Conservation (phyloP, 306 rosid species). For the Hippophae gyantsensis region DNA sequence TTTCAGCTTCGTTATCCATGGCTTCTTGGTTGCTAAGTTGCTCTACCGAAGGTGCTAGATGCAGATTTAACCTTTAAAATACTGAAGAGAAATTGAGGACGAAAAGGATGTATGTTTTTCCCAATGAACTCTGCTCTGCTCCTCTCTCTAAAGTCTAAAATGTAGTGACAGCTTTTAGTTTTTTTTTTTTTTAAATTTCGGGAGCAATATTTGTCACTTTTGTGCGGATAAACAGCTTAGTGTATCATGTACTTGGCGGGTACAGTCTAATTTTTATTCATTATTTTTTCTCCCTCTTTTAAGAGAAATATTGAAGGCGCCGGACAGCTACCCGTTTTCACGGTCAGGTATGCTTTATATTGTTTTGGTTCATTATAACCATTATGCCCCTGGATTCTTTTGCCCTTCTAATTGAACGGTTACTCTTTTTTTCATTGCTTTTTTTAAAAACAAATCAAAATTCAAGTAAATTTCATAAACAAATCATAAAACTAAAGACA, state of each 20-base stretch:
- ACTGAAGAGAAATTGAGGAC: not conserved
- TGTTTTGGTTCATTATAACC: no score
- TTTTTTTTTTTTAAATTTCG: no score
- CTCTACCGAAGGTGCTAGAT: not conserved
- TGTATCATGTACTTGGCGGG: conserved; percentile 25
- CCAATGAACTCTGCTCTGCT: not conserved
- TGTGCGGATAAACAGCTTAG: conserved; percentile 6
- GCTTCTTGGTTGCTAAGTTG: not conserved
- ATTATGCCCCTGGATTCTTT: no score
- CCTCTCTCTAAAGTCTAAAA: conserved; percentile 7
- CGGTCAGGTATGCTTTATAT: no score
- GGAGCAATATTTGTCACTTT: not conserved
- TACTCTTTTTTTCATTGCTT: no score
- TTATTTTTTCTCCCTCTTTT: not conserved
- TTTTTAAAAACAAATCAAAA: no score
- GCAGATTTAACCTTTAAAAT: not conserved
- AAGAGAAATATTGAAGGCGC: not conserved
- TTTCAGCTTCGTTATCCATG: conserved; percentile 42
- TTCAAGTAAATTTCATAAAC: no score
- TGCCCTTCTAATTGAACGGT: no score
- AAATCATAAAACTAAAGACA: no score
- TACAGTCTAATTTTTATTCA: conserved; percentile 3
- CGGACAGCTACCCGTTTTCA: no score
- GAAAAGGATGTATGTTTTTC: conserved; percentile 12
- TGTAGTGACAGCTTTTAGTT: conserved; percentile 13